These are phyloP conservation scores for Sugiyamaella smithiae DNA, from an alignment of 805 yeast species.

Conservation along the genomic window DNA sequence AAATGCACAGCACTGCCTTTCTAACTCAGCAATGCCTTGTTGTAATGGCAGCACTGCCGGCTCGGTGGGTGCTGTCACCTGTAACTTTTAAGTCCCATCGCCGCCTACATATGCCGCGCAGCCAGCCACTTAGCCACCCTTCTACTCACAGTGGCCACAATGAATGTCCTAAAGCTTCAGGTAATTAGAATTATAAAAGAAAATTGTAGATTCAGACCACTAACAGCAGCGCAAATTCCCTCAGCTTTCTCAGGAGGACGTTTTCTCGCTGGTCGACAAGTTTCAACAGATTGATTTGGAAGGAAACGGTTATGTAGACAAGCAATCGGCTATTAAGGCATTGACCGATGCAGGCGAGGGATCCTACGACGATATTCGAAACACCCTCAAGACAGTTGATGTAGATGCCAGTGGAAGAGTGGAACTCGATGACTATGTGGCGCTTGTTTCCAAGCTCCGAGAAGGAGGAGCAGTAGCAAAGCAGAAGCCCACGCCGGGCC, in stretches of 20 bases:
- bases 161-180: conserved; percentile 22
- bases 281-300: conserved; percentile 79
- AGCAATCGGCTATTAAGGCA: conserved; percentile 82
- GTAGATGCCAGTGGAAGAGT: conserved; percentile 97
- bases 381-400: conserved; percentile 82
- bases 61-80: too few relatives aligned
- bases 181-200: conserved; percentile 5
- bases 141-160: background rate
- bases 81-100: too few relatives aligned
- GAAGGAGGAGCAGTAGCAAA: conserved; percentile 35
- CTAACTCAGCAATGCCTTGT: too few relatives aligned
- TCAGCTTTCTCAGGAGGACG: conserved; percentile 75
- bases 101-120: background rate
- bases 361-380: conserved; percentile 89
- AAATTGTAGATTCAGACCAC: background rate
- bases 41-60: too few relatives aligned
- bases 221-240: conserved; percentile 72
- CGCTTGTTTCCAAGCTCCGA: conserved; percentile 74
- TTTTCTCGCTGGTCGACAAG: conserved; percentile 79
- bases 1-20: too few relatives aligned
- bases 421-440: conserved; percentile 91
- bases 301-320: conserved; percentile 93
- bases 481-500: conserved; percentile 9
- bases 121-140: conserved; percentile 5
- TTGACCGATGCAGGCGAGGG: conserved; percentile 76